Base-by-base conservation (phyloP, 2,329 filamentous ascomycete genomes). In the Alternaria atra region DNA sequence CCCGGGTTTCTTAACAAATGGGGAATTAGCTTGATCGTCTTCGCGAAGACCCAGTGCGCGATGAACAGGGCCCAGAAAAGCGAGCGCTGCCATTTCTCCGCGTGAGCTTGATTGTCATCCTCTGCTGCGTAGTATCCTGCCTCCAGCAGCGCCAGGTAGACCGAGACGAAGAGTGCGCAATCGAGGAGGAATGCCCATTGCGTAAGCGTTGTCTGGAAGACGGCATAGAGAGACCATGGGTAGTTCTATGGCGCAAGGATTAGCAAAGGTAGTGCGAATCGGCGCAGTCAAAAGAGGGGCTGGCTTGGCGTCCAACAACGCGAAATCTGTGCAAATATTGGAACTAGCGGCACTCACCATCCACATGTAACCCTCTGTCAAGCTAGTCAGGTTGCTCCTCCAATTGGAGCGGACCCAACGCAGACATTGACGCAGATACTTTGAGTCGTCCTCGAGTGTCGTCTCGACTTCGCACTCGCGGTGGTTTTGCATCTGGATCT, bases 341-440 rank as follows among this genome's bases (percentile, higher is more conserved):
- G 59, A 70, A 68, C 66, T 64, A 60, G 58, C 50, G 46, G 52
- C 39, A 77, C 93, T 90, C 86, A 97, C 94, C 58, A 82, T 89
- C 89, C 91, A 93, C 73, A 97, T 92, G 74, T 93, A 87, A 76
- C 90, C 84, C 81, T 97, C 94, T 66, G 88, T 87, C 66, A 97
- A 85, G 79, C 93, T 97, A 53, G 93, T 97, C 80, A 93, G 90
- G 80, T 98, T 98, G 83, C 93, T 97, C 76, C 94, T 87, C 94
- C 94, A 98, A 81, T 98, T 98, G 84, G 94, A 97, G 73, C 94
- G 89, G 43, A 95, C 93, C 94, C 94, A 98, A 48, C 94, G 88
- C 47, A 94, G 88, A 80, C 94, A 98, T 80, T 98, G 94, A 76
- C 92, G 94, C 65, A 98, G 83, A 75, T 97, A 98, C 75, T 94